phyloP scores from a whole-genome alignment of 768 basidiomycete genomes.

The Phlebiopsis gigantea region DNA sequence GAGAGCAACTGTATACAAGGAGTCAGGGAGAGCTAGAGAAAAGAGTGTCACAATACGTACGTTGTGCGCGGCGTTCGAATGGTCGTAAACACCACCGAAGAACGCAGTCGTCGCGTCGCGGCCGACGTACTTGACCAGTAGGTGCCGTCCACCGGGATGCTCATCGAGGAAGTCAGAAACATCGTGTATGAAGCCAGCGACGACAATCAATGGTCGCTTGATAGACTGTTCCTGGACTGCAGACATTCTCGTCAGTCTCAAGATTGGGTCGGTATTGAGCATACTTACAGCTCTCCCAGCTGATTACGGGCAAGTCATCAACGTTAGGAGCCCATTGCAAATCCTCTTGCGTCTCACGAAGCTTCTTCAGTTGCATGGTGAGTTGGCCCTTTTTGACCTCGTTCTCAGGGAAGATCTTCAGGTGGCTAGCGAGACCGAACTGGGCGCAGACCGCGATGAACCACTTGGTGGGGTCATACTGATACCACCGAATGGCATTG shows the following conservation, averaged over 20 bases:
- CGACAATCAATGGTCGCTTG: constrained; percentile 76
- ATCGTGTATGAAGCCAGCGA: constrained; percentile 94
- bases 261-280: too few relatives aligned
- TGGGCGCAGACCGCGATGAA: constrained; percentile 63
- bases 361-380: constrained; percentile 89
- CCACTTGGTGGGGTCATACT: constrained; percentile 93
- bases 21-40: background rate
- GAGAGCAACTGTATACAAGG: constrained; percentile 35
- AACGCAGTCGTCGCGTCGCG: constrained; percentile 92
- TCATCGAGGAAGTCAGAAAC: constrained; percentile 80
- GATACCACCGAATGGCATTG: constrained; percentile 93
- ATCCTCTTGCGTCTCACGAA: constrained; percentile 70
- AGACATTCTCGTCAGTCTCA: background rate
- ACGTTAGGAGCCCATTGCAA: constrained; percentile 77
- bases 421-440: constrained; percentile 54
- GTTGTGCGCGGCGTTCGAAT: constrained; percentile 86
- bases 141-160: constrained; percentile 86
- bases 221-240: constrained; percentile 74
- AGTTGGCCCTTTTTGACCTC: constrained; percentile 83
- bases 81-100: constrained; percentile 89
- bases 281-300: constrained; percentile 81
- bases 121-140: constrained; percentile 80
- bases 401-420: constrained; percentile 67
- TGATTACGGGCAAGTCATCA: constrained; percentile 73
- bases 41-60: constrained; percentile 31